phyloP scores from a whole-genome alignment of 2,329 filamentous ascomycete genomes.

The Colletotrichum sp. region DNA sequence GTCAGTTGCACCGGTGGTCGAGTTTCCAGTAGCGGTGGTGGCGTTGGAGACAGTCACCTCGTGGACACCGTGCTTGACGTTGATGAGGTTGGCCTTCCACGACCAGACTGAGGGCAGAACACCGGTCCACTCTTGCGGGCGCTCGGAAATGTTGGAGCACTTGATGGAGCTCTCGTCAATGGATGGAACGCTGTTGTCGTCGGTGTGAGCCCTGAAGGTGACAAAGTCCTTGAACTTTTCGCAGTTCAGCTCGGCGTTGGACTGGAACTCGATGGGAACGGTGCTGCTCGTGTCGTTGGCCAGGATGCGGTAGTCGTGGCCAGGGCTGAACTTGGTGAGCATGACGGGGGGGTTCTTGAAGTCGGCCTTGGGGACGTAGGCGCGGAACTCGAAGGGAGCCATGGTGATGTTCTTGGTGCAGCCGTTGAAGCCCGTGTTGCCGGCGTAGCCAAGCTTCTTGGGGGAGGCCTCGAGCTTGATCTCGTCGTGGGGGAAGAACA shows the following conservation, averaged over 20 bases:
- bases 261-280: constrained; percentile 56
- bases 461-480: constrained; percentile 51
- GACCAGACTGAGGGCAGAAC: constrained; percentile 58
- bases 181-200: constrained; percentile 44
- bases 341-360: constrained; percentile 59
- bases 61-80: constrained; percentile 69
- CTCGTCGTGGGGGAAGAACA: constrained; percentile 68
- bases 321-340: constrained; percentile 64
- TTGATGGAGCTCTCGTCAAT: constrained; percentile 48
- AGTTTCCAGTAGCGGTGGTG: constrained; percentile 43
- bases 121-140: constrained; percentile 47
- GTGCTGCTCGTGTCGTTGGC: constrained; percentile 35
- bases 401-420: constrained; percentile 59
- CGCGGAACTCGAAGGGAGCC: constrained; percentile 61
- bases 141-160: constrained; percentile 45
- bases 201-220: constrained; percentile 57
- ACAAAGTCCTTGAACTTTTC: constrained; percentile 54
- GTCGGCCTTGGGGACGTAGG: constrained; percentile 58
- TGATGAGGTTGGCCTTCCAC: constrained; percentile 55
- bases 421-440: constrained; percentile 54
- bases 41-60: constrained; percentile 61
- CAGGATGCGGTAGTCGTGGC: constrained; percentile 63
- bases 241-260: constrained; percentile 67
- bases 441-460: constrained; percentile 50
- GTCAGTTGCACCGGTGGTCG: constrained; percentile 57